phyloP scores from a whole-genome alignment of 2,329 filamentous ascomycete genomes.

The Metarhizium brunneum region DNA sequence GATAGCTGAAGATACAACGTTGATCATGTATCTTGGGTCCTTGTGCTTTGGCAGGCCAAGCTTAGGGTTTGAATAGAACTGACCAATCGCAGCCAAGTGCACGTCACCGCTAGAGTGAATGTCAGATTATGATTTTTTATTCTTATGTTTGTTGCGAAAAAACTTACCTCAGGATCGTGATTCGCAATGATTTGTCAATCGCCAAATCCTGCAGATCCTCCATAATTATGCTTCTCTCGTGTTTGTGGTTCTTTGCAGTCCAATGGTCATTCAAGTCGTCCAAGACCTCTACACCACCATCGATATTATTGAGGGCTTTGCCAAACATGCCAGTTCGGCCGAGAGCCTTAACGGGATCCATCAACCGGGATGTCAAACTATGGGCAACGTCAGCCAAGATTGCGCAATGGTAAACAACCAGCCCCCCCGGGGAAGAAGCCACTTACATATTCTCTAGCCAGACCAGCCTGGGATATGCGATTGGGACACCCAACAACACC shows the following conservation, averaged over 20 bases:
- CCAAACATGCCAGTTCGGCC: conserved; percentile 75
- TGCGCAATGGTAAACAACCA: conserved; percentile 10
- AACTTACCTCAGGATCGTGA: conserved; percentile 71
- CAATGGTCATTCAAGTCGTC: conserved; percentile 95
- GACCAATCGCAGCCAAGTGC: conserved; percentile 82
- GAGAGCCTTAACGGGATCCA: conserved; percentile 84
- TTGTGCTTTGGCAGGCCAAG: conserved; percentile 71
- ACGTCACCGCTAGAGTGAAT: conserved; percentile 64
- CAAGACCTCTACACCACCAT: conserved; percentile 83
- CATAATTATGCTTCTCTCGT: conserved; percentile 76
- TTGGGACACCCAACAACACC: conserved; percentile 75
- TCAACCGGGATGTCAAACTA: conserved; percentile 70
- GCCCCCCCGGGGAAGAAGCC: no score
- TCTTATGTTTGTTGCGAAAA: neutral
- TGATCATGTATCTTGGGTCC: conserved; percentile 95
- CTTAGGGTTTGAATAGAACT: conserved; percentile 90
- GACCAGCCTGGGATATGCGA: conserved; percentile 68
- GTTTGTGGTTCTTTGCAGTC: conserved; percentile 92
- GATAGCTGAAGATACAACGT: conserved; percentile 88
- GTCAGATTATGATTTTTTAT: neutral
- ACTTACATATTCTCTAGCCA: conserved; percentile 63
- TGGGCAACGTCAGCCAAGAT: conserved; percentile 4
- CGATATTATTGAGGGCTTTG: conserved; percentile 76
- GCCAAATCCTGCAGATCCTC: conserved; percentile 90
- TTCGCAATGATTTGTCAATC: conserved; percentile 80